Evolutionary conservation across 1,139 yeast genomes (phyloP).

Genomic region (Kodamaea sp.): DNA sequence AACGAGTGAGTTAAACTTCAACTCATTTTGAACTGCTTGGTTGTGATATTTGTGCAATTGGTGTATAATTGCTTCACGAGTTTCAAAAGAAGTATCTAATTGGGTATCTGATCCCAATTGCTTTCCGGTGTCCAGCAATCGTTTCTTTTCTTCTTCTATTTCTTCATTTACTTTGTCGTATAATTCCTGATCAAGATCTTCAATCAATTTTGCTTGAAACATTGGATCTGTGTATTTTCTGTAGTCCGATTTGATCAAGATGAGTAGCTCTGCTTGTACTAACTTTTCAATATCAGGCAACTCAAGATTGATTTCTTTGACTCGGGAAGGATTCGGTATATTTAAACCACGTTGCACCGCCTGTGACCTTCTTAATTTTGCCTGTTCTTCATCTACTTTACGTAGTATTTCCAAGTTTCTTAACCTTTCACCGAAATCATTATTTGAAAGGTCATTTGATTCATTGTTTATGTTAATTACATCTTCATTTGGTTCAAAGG

Average conservation of each 20-base stretch:
- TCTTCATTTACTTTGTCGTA: conserved; percentile 25
- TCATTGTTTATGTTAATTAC: conserved; percentile 14
- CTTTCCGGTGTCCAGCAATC: conserved; percentile 4
- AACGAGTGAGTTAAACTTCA: conserved; percentile 4
- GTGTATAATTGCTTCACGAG: conserved; percentile 9
- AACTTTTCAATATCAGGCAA: conserved; percentile 10
- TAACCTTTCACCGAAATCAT: conserved; percentile 23
- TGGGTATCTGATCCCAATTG: background rate
- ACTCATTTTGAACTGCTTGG: conserved; percentile 9
- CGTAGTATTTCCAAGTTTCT: conserved; percentile 25
- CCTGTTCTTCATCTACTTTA: conserved; percentile 27
- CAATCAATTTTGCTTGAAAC: conserved; percentile 22
- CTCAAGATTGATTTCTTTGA: conserved; percentile 9
- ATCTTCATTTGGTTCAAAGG: conserved; percentile 22
- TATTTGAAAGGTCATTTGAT: background rate
- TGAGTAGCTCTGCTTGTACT: conserved; percentile 36
- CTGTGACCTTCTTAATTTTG: conserved; percentile 41
- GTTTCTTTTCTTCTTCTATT: conserved; percentile 24
- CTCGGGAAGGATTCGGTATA: conserved; percentile 38
- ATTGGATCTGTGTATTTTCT: conserved; percentile 27
- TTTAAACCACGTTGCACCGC: conserved; percentile 49
- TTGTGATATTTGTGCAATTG: conserved; percentile 16
- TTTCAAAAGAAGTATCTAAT: background rate
- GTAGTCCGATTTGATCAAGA: conserved; percentile 48
- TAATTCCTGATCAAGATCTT: conserved; percentile 41